Conservation (phyloP, 2,329 filamentous ascomycete genomes). For the Colletotrichum sp. region DNA sequence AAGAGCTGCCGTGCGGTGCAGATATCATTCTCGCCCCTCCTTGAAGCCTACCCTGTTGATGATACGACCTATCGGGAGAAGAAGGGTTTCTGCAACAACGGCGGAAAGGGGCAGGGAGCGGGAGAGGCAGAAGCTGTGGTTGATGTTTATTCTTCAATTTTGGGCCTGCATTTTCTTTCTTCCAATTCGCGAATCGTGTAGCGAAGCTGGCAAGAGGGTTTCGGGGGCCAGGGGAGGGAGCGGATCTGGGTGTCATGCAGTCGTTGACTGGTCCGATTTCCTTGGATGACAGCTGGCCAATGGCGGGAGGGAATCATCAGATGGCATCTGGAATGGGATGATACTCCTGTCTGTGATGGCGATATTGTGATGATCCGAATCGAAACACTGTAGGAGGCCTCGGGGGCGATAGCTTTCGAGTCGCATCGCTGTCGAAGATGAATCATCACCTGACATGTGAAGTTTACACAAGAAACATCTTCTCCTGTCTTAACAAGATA, state of each 20-base stretch:
- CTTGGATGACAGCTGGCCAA: background rate
- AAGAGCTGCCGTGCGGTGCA: background rate
- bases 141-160: background rate
- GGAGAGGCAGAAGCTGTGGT: background rate
- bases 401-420: background rate
- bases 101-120: background rate
- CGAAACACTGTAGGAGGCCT: background rate
- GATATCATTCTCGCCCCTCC: background rate
- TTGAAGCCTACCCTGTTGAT: too few relatives aligned
- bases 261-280: background rate
- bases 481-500: background rate
- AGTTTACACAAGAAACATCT: background rate
- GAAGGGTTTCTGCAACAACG: background rate
- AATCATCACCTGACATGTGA: background rate
- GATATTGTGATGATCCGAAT: background rate
- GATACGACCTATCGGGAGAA: background rate
- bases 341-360: background rate
- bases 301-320: background rate
- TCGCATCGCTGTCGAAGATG: background rate
- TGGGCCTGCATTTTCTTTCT: background rate
- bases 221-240: background rate
- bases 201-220: background rate
- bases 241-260: background rate
- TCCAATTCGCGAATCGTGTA: constrained; percentile 5
- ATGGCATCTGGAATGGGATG: background rate